A percentile compares a stretch with the other conserved stretches of the same genome.
These are phyloP conservation scores for Rhizopogon roseolus DNA, from an alignment of 768 basidiomycete genomes.

Conservation along the genomic window DNA sequence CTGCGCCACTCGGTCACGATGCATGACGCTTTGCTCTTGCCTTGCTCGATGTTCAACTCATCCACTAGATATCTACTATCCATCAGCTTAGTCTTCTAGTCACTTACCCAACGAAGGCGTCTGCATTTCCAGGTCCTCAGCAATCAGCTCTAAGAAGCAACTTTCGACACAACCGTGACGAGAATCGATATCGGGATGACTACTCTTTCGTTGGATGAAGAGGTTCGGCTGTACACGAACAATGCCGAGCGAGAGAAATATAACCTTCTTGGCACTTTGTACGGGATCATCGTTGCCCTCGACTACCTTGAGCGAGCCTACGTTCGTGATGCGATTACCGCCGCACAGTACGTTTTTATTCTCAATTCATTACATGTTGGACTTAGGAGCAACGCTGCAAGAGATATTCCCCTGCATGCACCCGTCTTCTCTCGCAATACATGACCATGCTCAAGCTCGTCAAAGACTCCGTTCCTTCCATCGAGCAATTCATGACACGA, in stretches of 20 bases:
- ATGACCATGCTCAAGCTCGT: constrained; percentile 97
- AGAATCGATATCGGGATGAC: constrained; percentile 25
- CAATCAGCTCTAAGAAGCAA: neutral
- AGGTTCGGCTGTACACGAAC: constrained; percentile 81
- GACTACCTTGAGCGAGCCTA: constrained; percentile 96
- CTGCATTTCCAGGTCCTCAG: neutral
- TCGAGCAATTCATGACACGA: constrained; percentile 88
- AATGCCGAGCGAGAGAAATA: constrained; percentile 89
- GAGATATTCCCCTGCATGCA: constrained; percentile 97
- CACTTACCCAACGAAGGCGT: too few relatives aligned
- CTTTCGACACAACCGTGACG: neutral
- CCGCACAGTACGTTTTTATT: constrained; percentile 69
- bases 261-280: constrained; percentile 85
- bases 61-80: too few relatives aligned
- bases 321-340: constrained; percentile 87
- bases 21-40: too few relatives aligned
- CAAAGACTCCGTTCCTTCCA: constrained; percentile 75
- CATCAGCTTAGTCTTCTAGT: too few relatives aligned
- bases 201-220: constrained; percentile 75
- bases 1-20: too few relatives aligned
- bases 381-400: constrained; percentile 19
- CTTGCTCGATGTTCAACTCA: too few relatives aligned
- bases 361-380: neutral
- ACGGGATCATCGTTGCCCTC: constrained; percentile 84
- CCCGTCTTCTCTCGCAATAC: constrained; percentile 90